Evolutionary conservation across 2,329 filamentous ascomycete genomes (phyloP), one percentile per base, ranked within the genome.

Genomic region (Arthrocladium fulminans): DNA sequence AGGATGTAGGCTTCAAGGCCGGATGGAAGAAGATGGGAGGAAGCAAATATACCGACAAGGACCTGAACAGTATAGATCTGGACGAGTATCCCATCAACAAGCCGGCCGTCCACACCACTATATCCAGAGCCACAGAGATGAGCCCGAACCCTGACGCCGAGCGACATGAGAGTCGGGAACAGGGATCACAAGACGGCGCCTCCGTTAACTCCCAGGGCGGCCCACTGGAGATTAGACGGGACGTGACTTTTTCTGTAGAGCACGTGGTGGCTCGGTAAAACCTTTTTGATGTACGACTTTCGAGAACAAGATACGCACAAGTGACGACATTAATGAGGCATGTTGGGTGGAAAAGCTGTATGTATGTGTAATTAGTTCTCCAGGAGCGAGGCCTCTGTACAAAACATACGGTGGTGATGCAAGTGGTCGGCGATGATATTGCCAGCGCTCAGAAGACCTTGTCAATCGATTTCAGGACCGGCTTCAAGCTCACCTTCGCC

Each of bases 161-260:
- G 37, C 3, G 3, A 23, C 13, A 44, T 13, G 39, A 20, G 13
- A n/a, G 20, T 19, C 24, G 25, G 13, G 25, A 19, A 20, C 41
- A 32, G 10, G 41, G 15, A 20, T 44, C 41, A 24, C 47, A 43
- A 0, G 50, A 45, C 12, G 47, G 52, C 30, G 45, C 17, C 13
- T 51, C 51, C n/a, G 52, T 48, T 7, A 49, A 47, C 5, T 42
- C 27, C 12, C 35, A 48, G n/a, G 47, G 47, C 43, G 49, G 49
- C 10, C 34, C 29, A 10, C 35, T 50, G 9, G 50, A 47, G 24
- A 54, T 54, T 19, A 47, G 50, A 38, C 48, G 50, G 20, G 52
- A 54, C 25, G 48, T 45, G 29, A 51, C 50, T 7, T 54, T 54
- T 32, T 46, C 52, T 12, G 52, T 52, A 12, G 44, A 48, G 48